Base-by-base conservation (phyloP, 2,329 filamentous ascomycete species). In the Aspergillus latus region DNA sequence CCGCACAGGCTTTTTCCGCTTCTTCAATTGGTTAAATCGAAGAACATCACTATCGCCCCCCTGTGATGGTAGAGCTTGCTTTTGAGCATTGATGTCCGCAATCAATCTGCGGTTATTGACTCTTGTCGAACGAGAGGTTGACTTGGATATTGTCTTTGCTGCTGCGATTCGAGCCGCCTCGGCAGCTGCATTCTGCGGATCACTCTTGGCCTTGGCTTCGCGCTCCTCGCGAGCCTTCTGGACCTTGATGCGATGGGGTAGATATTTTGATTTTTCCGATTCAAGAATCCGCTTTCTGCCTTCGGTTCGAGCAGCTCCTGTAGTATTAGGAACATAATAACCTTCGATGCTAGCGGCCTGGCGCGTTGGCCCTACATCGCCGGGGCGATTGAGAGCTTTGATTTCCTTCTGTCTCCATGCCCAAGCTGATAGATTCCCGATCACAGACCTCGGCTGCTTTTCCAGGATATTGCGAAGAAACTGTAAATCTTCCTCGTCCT, bases 1-100 rank as follows among this genome's bases (percentile, higher is more conserved):
- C 72, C 95, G 94, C 72, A 99, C 94, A 1, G 93, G 92, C 81
- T 99, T 99, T 85, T 97, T 99, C 59, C 94, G 89, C 78, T 97
- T 99, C 83, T 97, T 97, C 57, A 99, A 86, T 78, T 97, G 94
- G 75, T 99, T 99, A 83, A 99, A 99, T 57, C 93, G 89, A 67
- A 99, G 85, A 30, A 94, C 91, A 67, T 97, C 93, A 53, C 92
- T 90, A 64, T 96, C 92, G 13, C 81, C 82, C 51, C 88, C 88
- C 16, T 91, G 82, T 10, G 87, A 88, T 16, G 80, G 78, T 55
- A 85, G 74, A 13, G 79, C 81, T 76, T 91, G 91, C 79, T 96
- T 96, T 73, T 97, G 92, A 45, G 94, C 90, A 71, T 96, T 96
- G 65, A 99, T 88, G 68, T 97, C 94, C 54, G 94, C 94, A 62